phyloP scores from a whole-genome alignment of 257 asterid species.

The Fraxinus pennsylvanica region DNA sequence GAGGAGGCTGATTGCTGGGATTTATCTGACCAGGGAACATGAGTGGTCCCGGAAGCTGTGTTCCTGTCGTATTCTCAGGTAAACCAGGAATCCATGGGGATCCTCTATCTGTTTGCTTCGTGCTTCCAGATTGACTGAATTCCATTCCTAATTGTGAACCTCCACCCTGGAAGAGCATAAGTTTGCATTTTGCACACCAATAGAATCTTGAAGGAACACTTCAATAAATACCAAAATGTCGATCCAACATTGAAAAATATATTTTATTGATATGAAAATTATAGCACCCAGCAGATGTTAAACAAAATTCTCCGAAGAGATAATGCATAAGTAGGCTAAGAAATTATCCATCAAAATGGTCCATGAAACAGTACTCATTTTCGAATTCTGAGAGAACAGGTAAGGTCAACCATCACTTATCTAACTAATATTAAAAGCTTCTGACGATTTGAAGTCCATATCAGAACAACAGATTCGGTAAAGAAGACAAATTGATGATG shows the following conservation, averaged over 20 bases:
- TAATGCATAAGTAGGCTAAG: background rate
- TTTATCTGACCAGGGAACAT: constrained; percentile 60
- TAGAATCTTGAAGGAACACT: background rate
- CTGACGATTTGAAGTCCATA: background rate
- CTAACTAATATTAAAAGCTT: background rate
- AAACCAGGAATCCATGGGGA: constrained; percentile 64
- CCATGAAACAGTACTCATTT: background rate
- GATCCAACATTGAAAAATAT: background rate
- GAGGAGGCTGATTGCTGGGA: constrained; percentile 70
- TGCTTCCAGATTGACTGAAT: constrained; percentile 67
- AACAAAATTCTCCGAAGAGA: background rate
- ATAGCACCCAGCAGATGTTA: background rate
- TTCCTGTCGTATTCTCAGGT: constrained; percentile 44
- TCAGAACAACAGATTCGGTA: background rate
- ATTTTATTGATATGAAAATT: background rate
- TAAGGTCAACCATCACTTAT: background rate
- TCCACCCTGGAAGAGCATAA: constrained; percentile 51
- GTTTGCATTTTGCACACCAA: constrained; percentile 19
- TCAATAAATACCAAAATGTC: background rate
- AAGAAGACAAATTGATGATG: background rate
- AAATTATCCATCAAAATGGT: background rate
- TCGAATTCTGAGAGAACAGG: background rate
- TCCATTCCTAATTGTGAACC: constrained; percentile 74
- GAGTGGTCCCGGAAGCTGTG: constrained; percentile 62
- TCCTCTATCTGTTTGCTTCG: constrained; percentile 66